Evolutionary conservation across 2,329 filamentous ascomycete species (phyloP), one percentile per base, ranked within the genome.

Genomic region (Hortaea sp.): DNA sequence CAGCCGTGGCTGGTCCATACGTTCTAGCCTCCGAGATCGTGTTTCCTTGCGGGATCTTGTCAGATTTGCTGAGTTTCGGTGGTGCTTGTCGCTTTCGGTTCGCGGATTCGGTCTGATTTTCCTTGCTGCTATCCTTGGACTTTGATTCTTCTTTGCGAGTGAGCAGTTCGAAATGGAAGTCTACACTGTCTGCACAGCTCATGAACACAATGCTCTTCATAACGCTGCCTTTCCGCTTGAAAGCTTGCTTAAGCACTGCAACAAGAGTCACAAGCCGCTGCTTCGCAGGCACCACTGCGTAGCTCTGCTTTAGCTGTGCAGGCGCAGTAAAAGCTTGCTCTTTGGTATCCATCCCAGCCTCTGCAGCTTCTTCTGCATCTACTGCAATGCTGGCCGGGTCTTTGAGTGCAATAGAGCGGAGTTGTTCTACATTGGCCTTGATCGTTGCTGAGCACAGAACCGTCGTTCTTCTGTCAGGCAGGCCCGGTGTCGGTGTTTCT

Each of bases 121-220:
- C 67, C 7, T 70, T 80, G 10, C 55, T 43, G 20, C 51, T 51
- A 20, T 20, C 20, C 7, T 9, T 35, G 12, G 49, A 32, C 29
- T 35, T 43, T 7, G 12, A 13, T 37, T 11, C 11, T 30, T 61
- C 53, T 42, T 66, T 65, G 12, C 67, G 69, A 5, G 74, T 82
- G 47, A 98, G 78, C 3, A 95, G 70, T 50, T 94, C 85, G 63
- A 88, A 97, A 64, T 97, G 90, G 58, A 95, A 98, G 63, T 98
- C 88, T 49, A 97, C 92, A 1, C 88, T 92, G 64, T 98, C 92
- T 13, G 92, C 89, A 60, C 92, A 98, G 7, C 90, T 95, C 42
- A 98, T 85, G 69, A 98, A 98, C 32, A 98, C 76, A 50, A 98
- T 95, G 20, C 85, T 86, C 66, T 98, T 97, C 86, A 94, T 95